phyloP scores from a whole-genome alignment of 768 basidiomycete species.

The Lactarius evosmus region DNA sequence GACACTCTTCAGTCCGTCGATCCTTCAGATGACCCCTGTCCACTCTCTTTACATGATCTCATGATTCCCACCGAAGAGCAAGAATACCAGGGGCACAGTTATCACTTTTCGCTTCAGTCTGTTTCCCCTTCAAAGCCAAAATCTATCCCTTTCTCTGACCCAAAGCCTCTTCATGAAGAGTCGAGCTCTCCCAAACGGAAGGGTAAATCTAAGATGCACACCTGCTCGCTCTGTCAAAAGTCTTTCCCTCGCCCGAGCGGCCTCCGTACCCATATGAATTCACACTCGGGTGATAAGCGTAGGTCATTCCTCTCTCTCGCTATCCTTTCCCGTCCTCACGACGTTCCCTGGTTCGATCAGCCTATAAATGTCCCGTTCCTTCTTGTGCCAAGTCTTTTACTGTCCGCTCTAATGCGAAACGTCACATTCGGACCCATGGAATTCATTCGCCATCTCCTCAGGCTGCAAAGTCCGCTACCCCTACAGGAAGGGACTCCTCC shows the following conservation, averaged over 20 bases:
- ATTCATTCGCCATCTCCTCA: conserved; percentile 37
- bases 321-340: not conserved
- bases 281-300: conserved; percentile 44
- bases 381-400: conserved; percentile 66
- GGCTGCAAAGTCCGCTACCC: not conserved
- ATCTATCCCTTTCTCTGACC: conserved; percentile 9
- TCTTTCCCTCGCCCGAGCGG: conserved; percentile 43
- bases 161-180: conserved; percentile 8
- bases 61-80: conserved; percentile 24
- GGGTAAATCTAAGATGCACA: conserved; percentile 42
- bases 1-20: conserved; percentile 26
- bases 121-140: conserved; percentile 16
- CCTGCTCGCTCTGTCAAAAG: conserved; percentile 38
- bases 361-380: conserved; percentile 50
- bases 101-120: conserved; percentile 21
- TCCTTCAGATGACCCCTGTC: conserved; percentile 27
- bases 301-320: conserved; percentile 24
- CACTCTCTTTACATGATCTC: conserved; percentile 27
- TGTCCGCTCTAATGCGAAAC: conserved; percentile 76
- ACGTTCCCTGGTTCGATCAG: conserved; percentile 28
- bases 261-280: conserved; percentile 44
- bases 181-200: conserved; percentile 16
- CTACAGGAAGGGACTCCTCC: conserved; percentile 12
- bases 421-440: conserved; percentile 77
- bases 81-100: conserved; percentile 24